Base-by-base conservation (phyloP, 2,329 filamentous ascomycete genomes). In the Colletotrichum gigasporum region DNA sequence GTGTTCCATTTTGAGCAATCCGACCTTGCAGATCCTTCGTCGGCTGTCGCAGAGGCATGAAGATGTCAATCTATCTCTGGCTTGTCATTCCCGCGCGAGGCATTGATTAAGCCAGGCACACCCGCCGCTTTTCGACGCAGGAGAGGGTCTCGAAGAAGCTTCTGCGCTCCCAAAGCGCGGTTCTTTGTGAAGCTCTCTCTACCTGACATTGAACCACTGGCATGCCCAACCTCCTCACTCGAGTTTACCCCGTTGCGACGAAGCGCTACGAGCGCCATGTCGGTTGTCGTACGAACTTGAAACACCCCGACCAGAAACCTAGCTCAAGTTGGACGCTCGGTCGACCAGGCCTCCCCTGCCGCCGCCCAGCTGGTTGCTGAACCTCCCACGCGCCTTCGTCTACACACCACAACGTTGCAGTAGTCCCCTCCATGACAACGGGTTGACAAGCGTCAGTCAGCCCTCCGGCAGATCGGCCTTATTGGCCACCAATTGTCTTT, bases 271-370 rank as follows among this genome's bases (percentile, higher is more conserved):
- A 62, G 48, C 57, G 57, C 22, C 48, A 55, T 28, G 48, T 28
- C 20, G 48, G 42, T 48, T 58, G 28, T 62, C 50, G 55, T 55
- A 62, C 62, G 48, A 65, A 65, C 50, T 54, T 65, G 62, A 65
- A 65, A 65, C 62, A 44, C 34, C 48, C 48, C 48, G 48, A 41
- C 24, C 26, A 35, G 28, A 44, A 64, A 35, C 61, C 42, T 61
- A 61, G 61, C 56, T 55, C 42, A 20, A 37, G 35, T 55, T 35
- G 26, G 22, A 28, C 57, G 57, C 62, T 62, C 44, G 62, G 56
- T 62, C 35, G 50, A 54, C 61, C 54, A 61, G 41, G 62, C 16
- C 34, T 52, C 22, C 48, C 47, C 32, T 45, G 26, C 20, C 22
- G n/a, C 16, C 26, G 34, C n/a, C 45, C 35, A 16, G 24, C 32